Conservation (phyloP, 495 filamentous ascomycete species). For the Apodospora peruviana region DNA sequence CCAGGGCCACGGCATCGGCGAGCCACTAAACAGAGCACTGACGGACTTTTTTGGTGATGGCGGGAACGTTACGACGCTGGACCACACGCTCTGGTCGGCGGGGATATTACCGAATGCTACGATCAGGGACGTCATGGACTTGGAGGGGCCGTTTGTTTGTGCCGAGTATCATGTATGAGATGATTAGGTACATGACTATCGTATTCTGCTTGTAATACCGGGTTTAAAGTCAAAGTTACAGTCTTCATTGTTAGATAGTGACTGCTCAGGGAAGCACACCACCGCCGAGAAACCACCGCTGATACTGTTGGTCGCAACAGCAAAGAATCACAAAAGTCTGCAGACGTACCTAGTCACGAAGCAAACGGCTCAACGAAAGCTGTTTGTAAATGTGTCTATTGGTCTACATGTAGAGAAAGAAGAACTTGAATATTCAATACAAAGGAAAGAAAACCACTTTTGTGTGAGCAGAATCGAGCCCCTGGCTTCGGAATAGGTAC, state of each 20-base stretch:
- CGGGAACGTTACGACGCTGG: constrained; percentile 28
- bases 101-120: constrained; percentile 22
- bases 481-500: no score
- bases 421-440: no score
- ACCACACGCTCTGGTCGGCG: constrained; percentile 24
- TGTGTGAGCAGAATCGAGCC: no score
- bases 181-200: neutral
- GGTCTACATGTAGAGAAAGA: no score
- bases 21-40: constrained; percentile 12
- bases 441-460: no score
- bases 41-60: constrained; percentile 26
- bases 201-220: neutral
- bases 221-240: neutral
- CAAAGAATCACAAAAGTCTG: neutral
- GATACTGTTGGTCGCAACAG: no score
- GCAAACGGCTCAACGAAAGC: no score
- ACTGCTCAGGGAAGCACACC: no score
- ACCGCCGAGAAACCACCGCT: no score
- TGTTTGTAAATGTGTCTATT: no score
- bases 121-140: constrained; percentile 33
- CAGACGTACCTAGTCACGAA: neutral
- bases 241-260: neutral
- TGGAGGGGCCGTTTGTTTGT: constrained; percentile 22
- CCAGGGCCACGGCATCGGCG: neutral
- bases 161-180: constrained; percentile 16